Evolutionary conservation across 108 stramenopile genomes (phyloP), one percentile per base, ranked within the genome.

Genomic region (Cylindrotheca fusiformis): DNA sequence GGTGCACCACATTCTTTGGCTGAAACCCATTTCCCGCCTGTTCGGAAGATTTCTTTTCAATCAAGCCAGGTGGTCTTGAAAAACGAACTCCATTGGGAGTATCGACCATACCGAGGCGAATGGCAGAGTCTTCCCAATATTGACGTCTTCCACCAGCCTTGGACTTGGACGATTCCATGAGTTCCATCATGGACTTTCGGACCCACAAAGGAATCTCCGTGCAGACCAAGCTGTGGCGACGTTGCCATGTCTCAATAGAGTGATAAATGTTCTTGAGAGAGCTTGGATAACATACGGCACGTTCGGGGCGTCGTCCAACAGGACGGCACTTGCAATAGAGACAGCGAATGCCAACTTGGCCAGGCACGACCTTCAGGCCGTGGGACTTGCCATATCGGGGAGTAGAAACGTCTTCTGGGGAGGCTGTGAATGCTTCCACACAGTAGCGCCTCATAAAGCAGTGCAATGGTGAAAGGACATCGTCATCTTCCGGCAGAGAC

Each of bases 41-140:
- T 1, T 23, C 4, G 48, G 1, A 23, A 5, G 19, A 1, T 4
- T 45, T 27, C 21, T 48, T 54, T 27, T 5, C 70, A 18, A 71
- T 18, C 50, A 58, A 57, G 5, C 72, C 72, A 4, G 83, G 83
- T 27, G 52, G 49, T 4, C 77, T 47, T 12, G 46, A 25, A 53
- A 88, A 81, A 5, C 86, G 81, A n/a, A 93, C 83, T 21, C 91
- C 91, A 55, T 80, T 48, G 14, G 79, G 61, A 1, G 88, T 89
- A 59, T 88, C 84, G 0, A 79, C 75, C 75, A 93, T 72, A 6
- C 91, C 91, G 26, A 93, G 63, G 8, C 68, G 68, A 8, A 58
- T 47, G 19, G 91, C 87, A 2, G 79, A 74, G 23, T 87, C 84
- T 54, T 73, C 84, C 91, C 91, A 93, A 66, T 89, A 93, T 53